Evolutionary conservation across 2,329 filamentous ascomycete genomes (phyloP), one percentile per base, ranked within the genome.

Genomic region (Fusarium austroafricanum): DNA sequence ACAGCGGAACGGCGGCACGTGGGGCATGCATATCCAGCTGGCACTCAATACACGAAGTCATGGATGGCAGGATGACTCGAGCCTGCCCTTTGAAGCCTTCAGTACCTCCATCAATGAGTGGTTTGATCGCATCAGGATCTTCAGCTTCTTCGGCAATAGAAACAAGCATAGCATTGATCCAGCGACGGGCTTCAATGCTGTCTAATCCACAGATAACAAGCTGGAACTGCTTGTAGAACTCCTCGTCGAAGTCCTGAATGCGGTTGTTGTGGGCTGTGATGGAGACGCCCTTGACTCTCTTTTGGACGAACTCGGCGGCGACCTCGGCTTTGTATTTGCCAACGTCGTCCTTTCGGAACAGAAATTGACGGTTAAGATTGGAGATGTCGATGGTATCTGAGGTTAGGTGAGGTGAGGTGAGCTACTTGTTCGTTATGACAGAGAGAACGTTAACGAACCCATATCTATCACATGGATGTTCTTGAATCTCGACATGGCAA

Each of bases 401-500:
- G 43, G n/a, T n/a, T n/a, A n/a, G n/a, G n/a, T n/a, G n/a, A n/a
- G n/a, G n/a, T 3, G 23, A 50, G 38, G 70, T 65, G 50, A 72
- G 68, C 49, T 17, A 37, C 43, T 55, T 23, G 38, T 53, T 31
- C 18, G 26, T 23, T 15, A 37, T 29, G 29, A 10, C 28, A 39
- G 35, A 23, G 18, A 29, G 43, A 39, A 12, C 10, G 21, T 31
- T 17, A n/a, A 76, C 84, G 60, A 80, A 91, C 92, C 93, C 96
- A 99, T 99, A 81, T 99, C 96, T 74, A 99, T 98, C 61, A 99
- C 96, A 82, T 99, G 94, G 71, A 99, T 97, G 75, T 97, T 89
- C 79, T 92, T 96, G 83, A 99, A 99, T 28, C 94, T 94, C 3
- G 95, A 97, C 52, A 99, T 86, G 40, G 96, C 96, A 33, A 99